Conservation (phyloP, 2,329 filamentous ascomycete genomes). For the Magnaporthiopsis rhizophila region DNA sequence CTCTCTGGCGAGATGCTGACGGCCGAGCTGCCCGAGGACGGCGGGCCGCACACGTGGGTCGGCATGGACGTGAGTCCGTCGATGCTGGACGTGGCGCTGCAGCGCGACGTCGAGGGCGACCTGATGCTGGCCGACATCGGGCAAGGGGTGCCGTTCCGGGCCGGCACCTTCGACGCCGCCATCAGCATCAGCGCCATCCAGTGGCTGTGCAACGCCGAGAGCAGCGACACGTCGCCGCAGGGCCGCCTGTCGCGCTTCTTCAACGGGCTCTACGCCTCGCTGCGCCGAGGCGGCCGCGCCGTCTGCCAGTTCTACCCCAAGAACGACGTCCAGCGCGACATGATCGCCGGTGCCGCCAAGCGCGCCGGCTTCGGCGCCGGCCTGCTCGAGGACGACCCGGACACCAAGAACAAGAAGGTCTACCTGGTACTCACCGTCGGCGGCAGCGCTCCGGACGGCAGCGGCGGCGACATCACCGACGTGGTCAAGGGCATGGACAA, state of each 20-base stretch:
- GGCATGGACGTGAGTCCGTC: constrained; percentile 90
- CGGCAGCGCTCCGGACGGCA: constrained; percentile 38
- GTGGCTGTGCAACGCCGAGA: constrained; percentile 96
- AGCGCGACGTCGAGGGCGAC: constrained; percentile 87
- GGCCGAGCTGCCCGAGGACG: constrained; percentile 44
- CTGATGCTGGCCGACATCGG: constrained; percentile 92
- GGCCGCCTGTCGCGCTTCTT: constrained; percentile 81
- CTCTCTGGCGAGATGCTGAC: constrained; percentile 91
- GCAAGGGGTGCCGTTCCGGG: constrained; percentile 87
- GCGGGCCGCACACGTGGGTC: constrained; percentile 89
- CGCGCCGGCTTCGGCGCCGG: constrained; percentile 93
- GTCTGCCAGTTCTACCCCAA: constrained; percentile 99
- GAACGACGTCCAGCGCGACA: constrained; percentile 81
- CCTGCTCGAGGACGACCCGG: constrained; percentile 88
- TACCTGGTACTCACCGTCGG: constrained; percentile 93
- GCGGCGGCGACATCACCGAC: constrained; percentile 75
- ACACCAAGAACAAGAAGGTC: constrained; percentile 94
- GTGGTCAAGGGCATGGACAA: constrained; percentile 84
- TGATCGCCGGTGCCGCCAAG: constrained; percentile 87
- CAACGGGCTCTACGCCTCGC: constrained; percentile 77
- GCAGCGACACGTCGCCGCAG: constrained; percentile 71
- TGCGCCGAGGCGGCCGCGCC: constrained; percentile 77
- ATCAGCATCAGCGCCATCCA: constrained; percentile 95
- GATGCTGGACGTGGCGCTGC: constrained; percentile 95
- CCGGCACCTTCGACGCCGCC: constrained; percentile 88